Percentiles rank a stretch among this genome's conserved stretches.
These are phyloP conservation scores for Saccharomyces pastorianus DNA, from an alignment of 1,139 yeast species.

Conservation along the genomic window DNA sequence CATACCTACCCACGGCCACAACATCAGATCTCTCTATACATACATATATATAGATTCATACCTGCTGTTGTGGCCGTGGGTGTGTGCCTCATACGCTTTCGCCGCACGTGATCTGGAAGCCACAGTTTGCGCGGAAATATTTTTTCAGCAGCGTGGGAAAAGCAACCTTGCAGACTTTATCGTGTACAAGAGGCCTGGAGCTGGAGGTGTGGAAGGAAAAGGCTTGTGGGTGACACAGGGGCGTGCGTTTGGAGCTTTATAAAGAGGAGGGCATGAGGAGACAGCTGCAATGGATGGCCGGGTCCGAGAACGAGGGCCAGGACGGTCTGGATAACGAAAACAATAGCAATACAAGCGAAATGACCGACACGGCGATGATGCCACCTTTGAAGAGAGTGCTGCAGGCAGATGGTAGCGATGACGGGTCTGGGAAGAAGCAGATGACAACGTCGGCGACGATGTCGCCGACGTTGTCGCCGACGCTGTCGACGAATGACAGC, in stretches of 20 bases:
- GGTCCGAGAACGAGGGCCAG: background rate
- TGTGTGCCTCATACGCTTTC: too few species aligned
- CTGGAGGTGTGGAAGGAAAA: background rate
- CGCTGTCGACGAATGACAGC: background rate
- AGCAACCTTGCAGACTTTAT: background rate
- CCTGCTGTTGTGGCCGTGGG: background rate
- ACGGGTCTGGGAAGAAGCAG: background rate
- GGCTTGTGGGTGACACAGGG: background rate
- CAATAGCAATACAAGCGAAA: background rate
- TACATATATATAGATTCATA: background rate
- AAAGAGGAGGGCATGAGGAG: background rate
- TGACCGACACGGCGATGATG: constrained; percentile 1
- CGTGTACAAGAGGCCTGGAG: background rate
- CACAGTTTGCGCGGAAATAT: constrained; percentile 1
- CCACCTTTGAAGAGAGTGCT: constrained; percentile 1
- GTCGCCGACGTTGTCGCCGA: background rate
- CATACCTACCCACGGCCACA: too few species aligned
- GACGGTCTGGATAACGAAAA: background rate
- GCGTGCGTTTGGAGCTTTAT: background rate
- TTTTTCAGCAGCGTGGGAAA: background rate
- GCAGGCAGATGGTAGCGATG: background rate
- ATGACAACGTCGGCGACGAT: constrained; percentile 2
- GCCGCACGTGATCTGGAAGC: background rate
- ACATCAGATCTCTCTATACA: background rate
- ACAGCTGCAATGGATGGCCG: background rate